These are phyloP conservation scores for Penicillium sclerotigenum DNA, from an alignment of 2,329 filamentous ascomycete genomes.

Conservation along the genomic window DNA sequence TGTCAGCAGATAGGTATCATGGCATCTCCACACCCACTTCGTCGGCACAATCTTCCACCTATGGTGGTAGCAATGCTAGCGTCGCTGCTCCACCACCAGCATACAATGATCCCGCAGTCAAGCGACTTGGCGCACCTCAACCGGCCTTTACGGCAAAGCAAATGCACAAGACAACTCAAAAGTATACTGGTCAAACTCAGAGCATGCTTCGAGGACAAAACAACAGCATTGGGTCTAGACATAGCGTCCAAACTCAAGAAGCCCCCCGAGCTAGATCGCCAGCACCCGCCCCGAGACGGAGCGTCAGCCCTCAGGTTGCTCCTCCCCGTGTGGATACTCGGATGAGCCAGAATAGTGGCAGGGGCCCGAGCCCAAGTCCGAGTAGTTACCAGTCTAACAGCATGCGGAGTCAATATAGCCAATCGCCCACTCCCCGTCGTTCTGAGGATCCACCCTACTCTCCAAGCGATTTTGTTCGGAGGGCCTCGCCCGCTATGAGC, in stretches of 20 bases:
- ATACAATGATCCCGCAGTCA: conserved; percentile 71
- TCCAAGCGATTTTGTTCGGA: conserved; percentile 42
- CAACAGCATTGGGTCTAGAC: conserved; percentile 46
- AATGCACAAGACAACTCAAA: conserved; percentile 93
- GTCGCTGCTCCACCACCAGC: conserved; percentile 79
- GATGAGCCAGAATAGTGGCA: conserved; percentile 41
- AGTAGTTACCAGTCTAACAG: conserved; percentile 46
- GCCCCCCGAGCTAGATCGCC: conserved; percentile 60
- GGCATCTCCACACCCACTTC: conserved; percentile 82
- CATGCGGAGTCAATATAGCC: conserved; percentile 39
- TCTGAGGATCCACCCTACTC: conserved; percentile 43
- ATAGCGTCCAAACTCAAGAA: conserved; percentile 49
- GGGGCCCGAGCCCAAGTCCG: conserved; percentile 45
- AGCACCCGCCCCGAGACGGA: conserved; percentile 61
- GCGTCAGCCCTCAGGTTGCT: conserved; percentile 30
- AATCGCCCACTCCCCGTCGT: conserved; percentile 37
- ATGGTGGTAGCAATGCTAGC: conserved; percentile 31
- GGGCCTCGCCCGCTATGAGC: conserved; percentile 37
- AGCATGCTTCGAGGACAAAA: conserved; percentile 62
- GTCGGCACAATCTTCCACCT: conserved; percentile 39
- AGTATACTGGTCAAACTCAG: conserved; percentile 78
- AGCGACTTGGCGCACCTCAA: conserved; percentile 80
- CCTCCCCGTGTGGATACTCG: conserved; percentile 33
- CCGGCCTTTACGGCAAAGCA: conserved; percentile 89
- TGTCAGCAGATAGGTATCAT: conserved; percentile 93